These are phyloP conservation scores for Lolium perenne DNA, from an alignment of 176 grass and related monocot genomes.

Conservation along the genomic window DNA sequence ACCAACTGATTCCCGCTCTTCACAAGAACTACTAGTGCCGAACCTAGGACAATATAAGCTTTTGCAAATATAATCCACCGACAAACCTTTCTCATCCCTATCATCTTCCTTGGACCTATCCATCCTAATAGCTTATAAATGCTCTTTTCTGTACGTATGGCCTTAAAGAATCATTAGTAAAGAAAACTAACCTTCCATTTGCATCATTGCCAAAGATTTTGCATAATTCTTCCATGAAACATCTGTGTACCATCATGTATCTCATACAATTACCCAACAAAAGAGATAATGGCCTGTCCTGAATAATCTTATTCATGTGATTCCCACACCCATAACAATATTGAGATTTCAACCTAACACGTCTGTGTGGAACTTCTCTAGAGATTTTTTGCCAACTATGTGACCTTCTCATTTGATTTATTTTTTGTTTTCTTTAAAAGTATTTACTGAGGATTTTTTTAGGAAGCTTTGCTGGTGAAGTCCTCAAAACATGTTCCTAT, in stretches of 20 bases:
- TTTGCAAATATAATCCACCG: constrained; percentile 60
- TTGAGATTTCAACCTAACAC: constrained; percentile 39
- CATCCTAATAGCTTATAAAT: constrained; percentile 41
- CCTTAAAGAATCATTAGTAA: constrained; percentile 58
- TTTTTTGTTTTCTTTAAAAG: constrained; percentile 24
- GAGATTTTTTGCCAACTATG: constrained; percentile 39
- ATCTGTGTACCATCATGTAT: constrained; percentile 28
- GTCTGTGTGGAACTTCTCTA: constrained; percentile 50
- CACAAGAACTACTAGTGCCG: no score
- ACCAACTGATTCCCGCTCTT: no score
- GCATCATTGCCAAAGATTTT: constrained; percentile 52
- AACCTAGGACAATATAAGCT: constrained; percentile 44
- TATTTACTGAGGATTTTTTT: constrained; percentile 20
- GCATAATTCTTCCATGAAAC: constrained; percentile 48
- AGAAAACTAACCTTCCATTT: constrained; percentile 64
- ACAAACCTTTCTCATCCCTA: constrained; percentile 56
- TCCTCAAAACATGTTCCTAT: background rate
- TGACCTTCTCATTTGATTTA: background rate
- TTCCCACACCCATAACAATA: constrained; percentile 43
- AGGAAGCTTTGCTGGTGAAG: constrained; percentile 18
- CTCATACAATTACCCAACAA: background rate
- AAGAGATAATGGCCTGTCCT: no score
- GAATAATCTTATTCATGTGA: constrained; percentile 25
- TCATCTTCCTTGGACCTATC: constrained; percentile 19
- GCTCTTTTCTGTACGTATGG: constrained; percentile 57